Base-by-base conservation (phyloP, 768 basidiomycete genomes). In the Leccinum subtestaceum region DNA sequence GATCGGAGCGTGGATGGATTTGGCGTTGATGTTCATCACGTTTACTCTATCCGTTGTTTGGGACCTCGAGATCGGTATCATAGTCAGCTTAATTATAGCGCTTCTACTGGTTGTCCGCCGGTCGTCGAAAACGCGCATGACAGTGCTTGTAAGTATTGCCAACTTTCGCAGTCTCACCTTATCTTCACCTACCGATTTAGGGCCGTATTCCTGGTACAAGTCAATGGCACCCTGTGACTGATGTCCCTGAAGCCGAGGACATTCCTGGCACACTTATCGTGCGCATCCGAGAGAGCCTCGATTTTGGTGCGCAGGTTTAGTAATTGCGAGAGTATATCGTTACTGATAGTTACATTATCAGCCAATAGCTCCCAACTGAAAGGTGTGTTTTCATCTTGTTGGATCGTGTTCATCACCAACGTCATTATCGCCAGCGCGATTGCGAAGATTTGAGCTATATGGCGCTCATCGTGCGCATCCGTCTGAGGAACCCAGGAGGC, bases 361-460 rank as follows among this genome's bases (percentile, higher is more conserved):
- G 95, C 96, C 12, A 99, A 99, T 70, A 95, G 95, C 21, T 91
- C 94, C 36, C 94, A 95, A 67, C 76, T 99, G 21, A 98, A 98
- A 78, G 95, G 89, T 61, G 13, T 29, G 13, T 45, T 43, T 36
- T 49, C 15, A 50, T 45, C 23, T 21, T 1, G 17, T 27, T 19
- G 9, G 31, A 17, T 36, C 34, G 11, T 4, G 12, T 9, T 13
- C 5, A 38, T 13, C 12, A 59, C 55, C 59, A 23, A 69, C 40
- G 43, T 47, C 17, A 10, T 13, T 34, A 9, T 15, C 34, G 9
- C 40, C 56, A 89, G 94, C 89, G 72, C 88, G 91, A 17, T 75
- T 95, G 25, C 80, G 91, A 31, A 78, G 94, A 63, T 80, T 99
- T 53, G 96, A 99, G 66, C 72, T 96, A 48, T 99, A 98, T 66